Base-by-base conservation (phyloP, 2,329 filamentous ascomycete genomes). In the Teratosphaeria epicoccoides region DNA sequence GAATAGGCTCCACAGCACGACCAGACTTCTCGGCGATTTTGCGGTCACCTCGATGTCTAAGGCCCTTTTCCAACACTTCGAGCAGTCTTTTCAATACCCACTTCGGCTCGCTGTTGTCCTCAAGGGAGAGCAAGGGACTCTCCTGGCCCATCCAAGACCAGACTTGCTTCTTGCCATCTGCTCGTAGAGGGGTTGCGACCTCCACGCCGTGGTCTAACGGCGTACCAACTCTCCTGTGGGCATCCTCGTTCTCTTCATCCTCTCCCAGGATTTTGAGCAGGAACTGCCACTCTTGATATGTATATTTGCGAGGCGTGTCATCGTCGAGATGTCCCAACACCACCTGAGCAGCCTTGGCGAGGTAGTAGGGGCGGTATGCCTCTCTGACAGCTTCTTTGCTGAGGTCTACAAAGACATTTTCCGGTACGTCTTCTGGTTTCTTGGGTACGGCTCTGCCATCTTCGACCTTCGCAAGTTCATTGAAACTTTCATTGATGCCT, bases 71-170 rank as follows among this genome's bases (percentile, higher is more conserved):
- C 45, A 73, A 54, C 9, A 62, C 66, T 26, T 66, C 59, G 22
- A 69, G 64, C 46, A 74, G 54, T 37, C 66, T 64, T 51, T 68
- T 64, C 26, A 73, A 57, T 12, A 74, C 58, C 72, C 71, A 73
- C 52, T 71, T 65, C 24, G 71, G 64, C 57, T 74, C 72, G 12
- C 46, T 49, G 43, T 47, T 48, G 47, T 66, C 66, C 49, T 68
- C 71, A 23, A 55, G 45, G 47, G 59, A 57, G 45, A 56, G 54
- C 28, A 56, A 29, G 11, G 54, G 54, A 11, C 28, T 43, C 46
- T 54, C 52, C 47, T 56, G 54, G 7, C 52, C 54, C 40, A 56
- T 48, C 54, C 54, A 56, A 17, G 29, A 46, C 54, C 54, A 56
- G 17, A 49, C 37, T 29, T 54, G 40, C 5, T 46, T 40, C n/a